Conservation (phyloP, 495 filamentous ascomycete species). For the Aspergillus saccharolyticus region DNA sequence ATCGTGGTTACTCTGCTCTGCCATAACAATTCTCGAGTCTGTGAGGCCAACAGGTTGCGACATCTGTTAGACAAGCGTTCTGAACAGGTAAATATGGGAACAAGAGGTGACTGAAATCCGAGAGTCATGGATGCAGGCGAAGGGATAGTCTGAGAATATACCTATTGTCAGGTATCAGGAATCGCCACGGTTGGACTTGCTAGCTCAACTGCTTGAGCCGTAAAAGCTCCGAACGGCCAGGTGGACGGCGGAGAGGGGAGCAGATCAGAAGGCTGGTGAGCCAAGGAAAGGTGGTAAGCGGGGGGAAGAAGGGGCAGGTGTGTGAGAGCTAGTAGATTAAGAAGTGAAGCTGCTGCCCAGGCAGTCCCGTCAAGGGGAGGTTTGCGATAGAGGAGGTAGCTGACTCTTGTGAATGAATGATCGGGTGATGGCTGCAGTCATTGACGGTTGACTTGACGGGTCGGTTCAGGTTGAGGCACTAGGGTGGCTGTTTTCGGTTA, state of each 20-base stretch:
- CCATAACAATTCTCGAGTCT: constrained; percentile 72
- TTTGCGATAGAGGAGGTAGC: constrained; percentile 18
- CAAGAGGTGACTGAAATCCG: constrained; percentile 19
- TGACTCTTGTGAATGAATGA: constrained; percentile 25
- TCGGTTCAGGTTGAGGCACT: constrained; percentile 37
- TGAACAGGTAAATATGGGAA: constrained; percentile 20
- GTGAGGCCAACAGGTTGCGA: constrained; percentile 26
- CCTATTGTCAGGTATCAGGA: constrained; percentile 48
- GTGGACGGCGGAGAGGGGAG: constrained; percentile 23
- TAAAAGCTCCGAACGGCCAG: constrained; percentile 35
- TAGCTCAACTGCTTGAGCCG: constrained; percentile 38
- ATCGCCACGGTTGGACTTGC: constrained; percentile 46
- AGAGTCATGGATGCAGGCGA: constrained; percentile 21
- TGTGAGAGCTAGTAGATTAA: constrained; percentile 20
- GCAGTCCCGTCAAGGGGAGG: constrained; percentile 22
- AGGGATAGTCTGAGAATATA: constrained; percentile 27
- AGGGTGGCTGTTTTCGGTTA: constrained; percentile 44
- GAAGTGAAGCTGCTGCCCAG: constrained; percentile 23
- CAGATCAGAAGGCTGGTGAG: constrained; percentile 19
- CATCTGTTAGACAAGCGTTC: constrained; percentile 34
- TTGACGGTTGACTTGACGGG: constrained; percentile 15
- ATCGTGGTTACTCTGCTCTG: constrained; percentile 71
- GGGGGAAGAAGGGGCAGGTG: constrained; percentile 8
- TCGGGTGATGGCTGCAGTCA: constrained; percentile 25
- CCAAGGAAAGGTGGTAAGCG: constrained; percentile 17